A percentile compares a stretch with the other conserved stretches of the same genome.
These are phyloP conservation scores for Arbutus unedo DNA, from an alignment of 148 eudicot genomes.

Conservation along the genomic window DNA sequence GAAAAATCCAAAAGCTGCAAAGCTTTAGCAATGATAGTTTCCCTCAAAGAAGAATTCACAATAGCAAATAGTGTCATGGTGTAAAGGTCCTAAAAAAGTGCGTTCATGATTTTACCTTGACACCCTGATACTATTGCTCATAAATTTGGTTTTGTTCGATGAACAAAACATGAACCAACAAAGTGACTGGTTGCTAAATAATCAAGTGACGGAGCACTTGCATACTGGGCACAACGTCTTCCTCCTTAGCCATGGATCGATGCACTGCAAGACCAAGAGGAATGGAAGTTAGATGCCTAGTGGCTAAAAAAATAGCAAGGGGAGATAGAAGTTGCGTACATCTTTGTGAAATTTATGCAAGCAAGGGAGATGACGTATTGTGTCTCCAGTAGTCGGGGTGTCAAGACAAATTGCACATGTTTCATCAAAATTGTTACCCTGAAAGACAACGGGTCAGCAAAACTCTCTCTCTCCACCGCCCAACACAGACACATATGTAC, in stretches of 20 bases:
- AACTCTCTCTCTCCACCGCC: not conserved
- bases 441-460: slow-evolving; percentile 21
- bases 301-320: not conserved
- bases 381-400: slow-evolving; percentile 72
- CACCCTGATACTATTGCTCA: not conserved
- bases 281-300: not conserved
- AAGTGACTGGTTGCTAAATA: not conserved
- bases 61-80: not conserved
- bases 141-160: not conserved
- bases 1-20: not conserved
- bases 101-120: not conserved
- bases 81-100: not conserved
- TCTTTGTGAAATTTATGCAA: slow-evolving; percentile 98
- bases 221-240: slow-evolving; percentile 84
- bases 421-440: slow-evolving; percentile 61
- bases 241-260: slow-evolving; percentile 96
- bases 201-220: slow-evolving; percentile 74
- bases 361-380: slow-evolving; percentile 95
- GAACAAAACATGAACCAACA: not conserved
- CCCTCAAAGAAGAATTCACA: not conserved
- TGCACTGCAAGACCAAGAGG: slow-evolving; percentile 56
- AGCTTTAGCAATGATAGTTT: not conserved
- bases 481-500: not conserved
- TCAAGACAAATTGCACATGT: slow-evolving; percentile 89
- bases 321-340: slow-evolving; percentile 31